phyloP scores from a whole-genome alignment of 2,329 filamentous ascomycete genomes.

The Zopfia rhizophila region DNA sequence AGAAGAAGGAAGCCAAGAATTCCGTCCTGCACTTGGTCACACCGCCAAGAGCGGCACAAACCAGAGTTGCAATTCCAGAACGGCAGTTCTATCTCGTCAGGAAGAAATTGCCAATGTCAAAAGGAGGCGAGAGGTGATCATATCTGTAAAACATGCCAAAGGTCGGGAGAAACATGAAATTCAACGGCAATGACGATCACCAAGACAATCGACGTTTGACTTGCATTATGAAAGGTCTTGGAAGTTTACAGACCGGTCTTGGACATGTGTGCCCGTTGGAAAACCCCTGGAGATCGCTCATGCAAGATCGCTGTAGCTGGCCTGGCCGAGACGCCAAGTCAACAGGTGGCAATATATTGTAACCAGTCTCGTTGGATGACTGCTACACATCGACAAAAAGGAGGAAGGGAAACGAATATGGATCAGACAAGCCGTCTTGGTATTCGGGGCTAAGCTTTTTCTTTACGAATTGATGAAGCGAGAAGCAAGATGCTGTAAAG shows the following conservation, averaged over 20 bases:
- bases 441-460: slow-evolving; percentile 8
- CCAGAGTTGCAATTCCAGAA: slow-evolving; percentile 14
- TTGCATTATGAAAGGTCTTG: slow-evolving; percentile 18
- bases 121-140: slow-evolving; percentile 10
- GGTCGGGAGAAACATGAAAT: slow-evolving; percentile 4
- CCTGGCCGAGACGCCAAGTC: slow-evolving; percentile 17
- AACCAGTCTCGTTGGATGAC: slow-evolving; percentile 7
- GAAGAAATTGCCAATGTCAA: slow-evolving; percentile 25
- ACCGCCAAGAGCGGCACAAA: slow-evolving; percentile 28
- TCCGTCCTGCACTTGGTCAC: slow-evolving; percentile 14
- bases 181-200: slow-evolving; percentile 8
- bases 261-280: slow-evolving; percentile 6
- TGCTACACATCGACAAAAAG: slow-evolving; percentile 12
- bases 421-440: slow-evolving; percentile 14
- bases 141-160: slow-evolving; percentile 10
- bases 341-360: slow-evolving; percentile 4
- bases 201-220: slow-evolving; percentile 14
- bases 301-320: background rate
- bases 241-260: slow-evolving; percentile 1
- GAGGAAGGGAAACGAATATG: slow-evolving; percentile 12
- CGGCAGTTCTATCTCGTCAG: slow-evolving; percentile 20
- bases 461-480: slow-evolving; percentile 7
- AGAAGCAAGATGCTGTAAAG: slow-evolving; percentile 12
- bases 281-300: slow-evolving; percentile 1
- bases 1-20: slow-evolving; percentile 33